phyloP scores from a whole-genome alignment of 805 yeast genomes.

The Myxozyma neotropica region DNA sequence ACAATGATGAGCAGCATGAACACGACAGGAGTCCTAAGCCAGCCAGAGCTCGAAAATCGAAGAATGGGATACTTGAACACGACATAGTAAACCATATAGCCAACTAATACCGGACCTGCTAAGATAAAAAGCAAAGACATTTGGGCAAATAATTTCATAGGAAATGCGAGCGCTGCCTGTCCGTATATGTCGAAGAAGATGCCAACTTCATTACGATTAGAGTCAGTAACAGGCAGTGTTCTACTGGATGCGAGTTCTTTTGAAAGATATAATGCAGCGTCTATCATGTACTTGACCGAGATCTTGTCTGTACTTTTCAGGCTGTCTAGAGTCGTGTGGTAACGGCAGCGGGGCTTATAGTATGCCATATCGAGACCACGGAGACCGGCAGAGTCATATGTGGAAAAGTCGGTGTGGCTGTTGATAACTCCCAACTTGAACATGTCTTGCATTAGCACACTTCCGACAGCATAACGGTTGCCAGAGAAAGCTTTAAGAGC shows the following conservation, averaged over 20 bases:
- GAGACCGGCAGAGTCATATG: slow-evolving; percentile 64
- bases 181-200: slow-evolving; percentile 23
- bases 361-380: slow-evolving; percentile 89
- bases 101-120: slow-evolving; percentile 17
- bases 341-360: slow-evolving; percentile 77
- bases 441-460: slow-evolving; percentile 53
- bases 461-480: slow-evolving; percentile 11
- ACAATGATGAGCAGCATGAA: slow-evolving; percentile 6
- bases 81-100: slow-evolving; percentile 6
- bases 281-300: slow-evolving; percentile 21
- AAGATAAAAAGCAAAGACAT: slow-evolving; percentile 8
- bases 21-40: slow-evolving; percentile 21
- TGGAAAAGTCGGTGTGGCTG: slow-evolving; percentile 82
- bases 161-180: background rate
- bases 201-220: slow-evolving; percentile 11
- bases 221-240: background rate
- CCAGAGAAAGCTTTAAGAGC: slow-evolving; percentile 29
- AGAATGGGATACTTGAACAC: background rate
- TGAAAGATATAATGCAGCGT: slow-evolving; percentile 5
- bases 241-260: slow-evolving; percentile 3
- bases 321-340: slow-evolving; percentile 76
- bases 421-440: slow-evolving; percentile 68
- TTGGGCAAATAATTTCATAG: slow-evolving; percentile 3
- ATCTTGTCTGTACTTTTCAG: slow-evolving; percentile 42
- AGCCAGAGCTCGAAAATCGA: slow-evolving; percentile 6